Evolutionary conservation across 257 asterid species (phyloP).

Genomic region (Plantago elongata): DNA sequence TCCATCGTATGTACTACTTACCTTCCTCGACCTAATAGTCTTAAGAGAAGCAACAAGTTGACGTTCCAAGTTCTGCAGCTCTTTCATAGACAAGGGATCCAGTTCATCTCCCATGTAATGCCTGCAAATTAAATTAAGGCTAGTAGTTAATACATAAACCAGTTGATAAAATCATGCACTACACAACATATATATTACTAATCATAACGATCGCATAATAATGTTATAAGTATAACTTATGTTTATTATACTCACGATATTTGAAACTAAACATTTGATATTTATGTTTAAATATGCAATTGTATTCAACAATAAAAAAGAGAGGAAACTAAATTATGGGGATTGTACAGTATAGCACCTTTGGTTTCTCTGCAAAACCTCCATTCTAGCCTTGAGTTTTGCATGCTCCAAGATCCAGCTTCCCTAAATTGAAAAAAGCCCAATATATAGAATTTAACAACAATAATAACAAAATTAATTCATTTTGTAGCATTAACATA

Average conservation of each 20-base stretch:
- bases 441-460: background rate
- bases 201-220: too few relatives aligned
- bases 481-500: too few relatives aligned
- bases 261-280: too few relatives aligned
- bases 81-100: conserved; percentile 53
- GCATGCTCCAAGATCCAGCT: conserved; percentile 80
- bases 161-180: too few relatives aligned
- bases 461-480: background rate
- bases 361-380: conserved; percentile 67
- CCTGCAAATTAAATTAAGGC: conserved; percentile 42
- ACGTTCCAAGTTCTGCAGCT: conserved; percentile 80
- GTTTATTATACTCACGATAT: too few relatives aligned
- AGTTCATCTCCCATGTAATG: conserved; percentile 79
- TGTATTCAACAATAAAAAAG: too few relatives aligned
- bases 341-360: conserved; percentile 23
- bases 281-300: too few relatives aligned
- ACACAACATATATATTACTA: too few relatives aligned
- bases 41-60: conserved; percentile 77
- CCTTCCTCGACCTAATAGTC: conserved; percentile 76
- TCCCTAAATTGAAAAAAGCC: conserved; percentile 30
- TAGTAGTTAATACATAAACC: too few relatives aligned
- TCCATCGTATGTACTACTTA: conserved; percentile 9
- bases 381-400: conserved; percentile 81
- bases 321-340: background rate
- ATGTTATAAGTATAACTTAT: too few relatives aligned